Percentiles rank a stretch among this genome's conserved stretches.
Conservation (phyloP, 805 yeast species). For the Zygosaccharomyces lentus region DNA sequence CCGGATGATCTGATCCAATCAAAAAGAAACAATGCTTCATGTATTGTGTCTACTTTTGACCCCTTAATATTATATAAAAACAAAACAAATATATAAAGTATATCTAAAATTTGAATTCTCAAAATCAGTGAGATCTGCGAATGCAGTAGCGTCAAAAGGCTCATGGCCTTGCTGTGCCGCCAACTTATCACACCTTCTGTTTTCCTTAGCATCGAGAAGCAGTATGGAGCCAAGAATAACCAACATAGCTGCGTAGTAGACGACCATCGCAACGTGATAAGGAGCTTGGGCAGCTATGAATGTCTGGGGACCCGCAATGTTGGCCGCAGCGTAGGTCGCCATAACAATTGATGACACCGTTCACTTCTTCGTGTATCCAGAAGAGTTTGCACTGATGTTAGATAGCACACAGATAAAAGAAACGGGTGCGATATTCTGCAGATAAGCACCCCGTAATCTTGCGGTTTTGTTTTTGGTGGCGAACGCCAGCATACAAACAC, state of each 20-base stretch:
- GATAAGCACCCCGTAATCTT: slow-evolving; percentile 41
- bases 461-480: slow-evolving; percentile 34
- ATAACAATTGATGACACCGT: too few relatives aligned
- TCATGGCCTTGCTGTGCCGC: slow-evolving; percentile 24
- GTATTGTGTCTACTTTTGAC: too few relatives aligned
- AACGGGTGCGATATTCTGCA: too few relatives aligned
- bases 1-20: too few relatives aligned
- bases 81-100: slow-evolving; percentile 15
- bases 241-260: slow-evolving; percentile 42
- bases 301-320: slow-evolving; percentile 70
- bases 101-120: slow-evolving; percentile 43
- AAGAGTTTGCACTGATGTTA: too few relatives aligned
- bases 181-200: slow-evolving; percentile 40
- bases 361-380: too few relatives aligned
- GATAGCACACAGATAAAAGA: too few relatives aligned
- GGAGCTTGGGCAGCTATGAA: slow-evolving; percentile 58
- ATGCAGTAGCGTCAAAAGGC: slow-evolving; percentile 20
- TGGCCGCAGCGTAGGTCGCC: too few relatives aligned
- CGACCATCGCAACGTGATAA: slow-evolving; percentile 49
- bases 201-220: slow-evolving; percentile 36
- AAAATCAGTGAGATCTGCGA: slow-evolving; percentile 42
- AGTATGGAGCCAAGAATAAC: slow-evolving; percentile 34
- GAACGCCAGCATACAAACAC: slow-evolving; percentile 44
- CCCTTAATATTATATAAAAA: too few relatives aligned
- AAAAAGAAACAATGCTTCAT: too few relatives aligned